Conservation (phyloP, 768 basidiomycete species). For the Holtermannia corniformis region DNA sequence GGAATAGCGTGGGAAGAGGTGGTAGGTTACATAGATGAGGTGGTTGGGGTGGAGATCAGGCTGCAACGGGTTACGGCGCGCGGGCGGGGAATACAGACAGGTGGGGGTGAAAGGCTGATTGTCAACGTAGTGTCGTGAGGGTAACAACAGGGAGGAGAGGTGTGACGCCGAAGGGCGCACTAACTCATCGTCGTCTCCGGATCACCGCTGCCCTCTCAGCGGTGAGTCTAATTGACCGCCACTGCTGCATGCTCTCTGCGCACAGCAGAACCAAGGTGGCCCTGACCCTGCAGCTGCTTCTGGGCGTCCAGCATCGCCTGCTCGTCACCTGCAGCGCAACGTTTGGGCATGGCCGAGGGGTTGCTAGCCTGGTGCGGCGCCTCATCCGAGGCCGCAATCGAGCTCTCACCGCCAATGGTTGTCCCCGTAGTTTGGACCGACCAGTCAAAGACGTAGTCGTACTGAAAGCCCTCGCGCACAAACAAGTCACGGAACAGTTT, state of each 20-base stretch:
- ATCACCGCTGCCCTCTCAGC: too few relatives aligned
- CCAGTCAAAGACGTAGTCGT: constrained; percentile 99
- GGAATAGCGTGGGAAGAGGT: too few relatives aligned
- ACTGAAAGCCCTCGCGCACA: constrained; percentile 94
- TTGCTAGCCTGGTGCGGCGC: not conserved
- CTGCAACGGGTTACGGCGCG: too few relatives aligned
- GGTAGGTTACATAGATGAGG: too few relatives aligned
- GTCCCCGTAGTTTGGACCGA: too few relatives aligned
- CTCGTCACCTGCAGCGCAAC: not conserved
- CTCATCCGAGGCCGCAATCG: constrained; percentile 7
- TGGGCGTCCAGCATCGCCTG: not conserved
- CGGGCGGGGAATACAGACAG: too few relatives aligned
- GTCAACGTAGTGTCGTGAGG: not conserved
- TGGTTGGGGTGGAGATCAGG: too few relatives aligned
- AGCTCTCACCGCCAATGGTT: too few relatives aligned
- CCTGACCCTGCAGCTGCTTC: not conserved
- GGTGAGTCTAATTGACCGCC: too few relatives aligned
- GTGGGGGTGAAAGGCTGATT: too few relatives aligned
- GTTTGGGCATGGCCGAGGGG: not conserved
- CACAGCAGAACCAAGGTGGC: not conserved
- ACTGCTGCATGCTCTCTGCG: too few relatives aligned
- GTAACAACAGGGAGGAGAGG: not conserved
- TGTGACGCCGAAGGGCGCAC: not conserved
- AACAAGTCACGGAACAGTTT: constrained; percentile 96
- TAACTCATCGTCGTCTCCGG: not conserved